Percentiles rank a stretch among this genome's conserved stretches.
These are phyloP conservation scores for Liquidambar formosana DNA, from an alignment of 164 flowering plant genomes.

Conservation along the genomic window DNA sequence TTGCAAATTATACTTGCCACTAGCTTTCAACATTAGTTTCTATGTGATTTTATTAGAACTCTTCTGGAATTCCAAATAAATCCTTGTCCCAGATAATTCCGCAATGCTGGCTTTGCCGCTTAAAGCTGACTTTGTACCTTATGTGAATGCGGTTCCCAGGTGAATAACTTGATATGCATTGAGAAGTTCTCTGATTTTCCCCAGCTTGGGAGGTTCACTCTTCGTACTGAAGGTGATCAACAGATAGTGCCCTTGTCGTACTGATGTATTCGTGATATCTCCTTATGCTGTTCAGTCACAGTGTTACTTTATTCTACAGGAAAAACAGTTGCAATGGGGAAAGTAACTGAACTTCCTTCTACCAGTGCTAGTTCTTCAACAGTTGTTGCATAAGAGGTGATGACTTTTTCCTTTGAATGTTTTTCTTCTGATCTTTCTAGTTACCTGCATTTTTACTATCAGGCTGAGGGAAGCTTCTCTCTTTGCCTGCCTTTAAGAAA, in stretches of 20 bases:
- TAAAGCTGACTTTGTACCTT: neutral
- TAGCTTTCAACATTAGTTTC: neutral
- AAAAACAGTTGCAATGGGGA: slow-evolving; percentile 89
- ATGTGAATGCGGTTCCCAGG: slow-evolving; percentile 43
- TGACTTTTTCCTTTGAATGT: neutral
- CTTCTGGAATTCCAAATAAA: neutral
- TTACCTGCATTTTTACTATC: too few relatives aligned
- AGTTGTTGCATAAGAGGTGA: slow-evolving; percentile 36
- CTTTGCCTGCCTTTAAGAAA: too few relatives aligned
- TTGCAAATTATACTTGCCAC: too few relatives aligned
- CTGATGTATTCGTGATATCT: neutral
- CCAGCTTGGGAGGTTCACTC: slow-evolving; percentile 97
- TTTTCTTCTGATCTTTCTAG: too few relatives aligned
- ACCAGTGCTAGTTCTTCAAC: slow-evolving; percentile 30
- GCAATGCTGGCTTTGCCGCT: neutral
- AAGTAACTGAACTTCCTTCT: slow-evolving; percentile 55
- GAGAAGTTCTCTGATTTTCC: slow-evolving; percentile 89
- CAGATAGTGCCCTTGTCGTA: neutral
- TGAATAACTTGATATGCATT: slow-evolving; percentile 71
- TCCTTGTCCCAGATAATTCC: neutral
- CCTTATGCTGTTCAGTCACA: neutral
- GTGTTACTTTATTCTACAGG: slow-evolving; percentile 38
- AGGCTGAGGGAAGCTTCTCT: too few relatives aligned
- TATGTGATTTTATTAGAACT: neutral
- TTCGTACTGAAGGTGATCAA: slow-evolving; percentile 87